Conservation (phyloP, 2,329 filamentous ascomycete genomes). For the Alternaria sp. region DNA sequence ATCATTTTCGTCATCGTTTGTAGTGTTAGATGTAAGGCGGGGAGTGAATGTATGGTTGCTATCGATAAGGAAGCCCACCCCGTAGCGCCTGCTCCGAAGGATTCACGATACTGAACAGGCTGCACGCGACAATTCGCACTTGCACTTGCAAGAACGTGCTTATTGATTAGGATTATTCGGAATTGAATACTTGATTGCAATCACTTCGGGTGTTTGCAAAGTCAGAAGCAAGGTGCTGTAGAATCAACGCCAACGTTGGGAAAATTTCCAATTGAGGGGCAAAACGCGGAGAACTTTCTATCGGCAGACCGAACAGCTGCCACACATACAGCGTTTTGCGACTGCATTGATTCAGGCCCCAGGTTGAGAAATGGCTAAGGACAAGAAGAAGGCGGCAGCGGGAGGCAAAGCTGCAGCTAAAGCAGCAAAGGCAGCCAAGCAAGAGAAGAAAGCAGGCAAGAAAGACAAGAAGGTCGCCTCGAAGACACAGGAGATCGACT, state of each 20-base stretch:
- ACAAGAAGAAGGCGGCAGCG: constrained; percentile 61
- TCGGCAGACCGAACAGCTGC: neutral
- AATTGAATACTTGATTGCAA: too few species aligned
- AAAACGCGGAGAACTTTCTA: constrained; percentile 16
- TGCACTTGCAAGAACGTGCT: neutral
- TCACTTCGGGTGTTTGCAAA: neutral
- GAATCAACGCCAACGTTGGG: neutral
- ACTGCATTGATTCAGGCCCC: neutral
- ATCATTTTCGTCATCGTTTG: constrained; percentile 43
- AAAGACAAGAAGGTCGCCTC: constrained; percentile 82
- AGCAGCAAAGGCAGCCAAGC: constrained; percentile 71
- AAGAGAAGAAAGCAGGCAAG: constrained; percentile 80
- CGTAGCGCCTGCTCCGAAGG: constrained; percentile 28
- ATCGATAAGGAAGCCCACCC: constrained; percentile 32
- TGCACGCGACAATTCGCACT: constrained; percentile 1
- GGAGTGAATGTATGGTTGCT: constrained; percentile 23
- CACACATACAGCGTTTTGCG: neutral
- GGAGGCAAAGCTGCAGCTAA: constrained; percentile 59
- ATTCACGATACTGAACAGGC: constrained; percentile 1
- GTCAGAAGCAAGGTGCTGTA: neutral
- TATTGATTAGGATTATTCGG: neutral
- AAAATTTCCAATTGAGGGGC: constrained; percentile 36
- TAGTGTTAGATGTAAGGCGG: constrained; percentile 8
- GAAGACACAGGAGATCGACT: constrained; percentile 78
- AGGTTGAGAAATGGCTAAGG: constrained; percentile 59